phyloP scores from a whole-genome alignment of 257 asterid species.

The Solanum lycopersicoides region DNA sequence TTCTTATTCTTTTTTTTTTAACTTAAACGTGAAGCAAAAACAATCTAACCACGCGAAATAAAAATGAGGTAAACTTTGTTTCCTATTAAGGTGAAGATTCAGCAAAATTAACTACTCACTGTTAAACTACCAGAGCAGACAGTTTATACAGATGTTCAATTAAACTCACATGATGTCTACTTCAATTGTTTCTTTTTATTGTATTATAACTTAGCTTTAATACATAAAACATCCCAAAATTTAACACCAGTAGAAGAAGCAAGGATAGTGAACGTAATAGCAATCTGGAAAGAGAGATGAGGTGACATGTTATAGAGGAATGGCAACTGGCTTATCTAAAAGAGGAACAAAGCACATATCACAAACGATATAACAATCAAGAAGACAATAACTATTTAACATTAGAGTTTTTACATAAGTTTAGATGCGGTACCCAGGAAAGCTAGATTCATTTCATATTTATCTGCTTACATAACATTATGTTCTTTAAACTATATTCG shows the following conservation, averaged over 20 bases:
- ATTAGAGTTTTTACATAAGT: not conserved
- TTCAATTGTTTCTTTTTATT: not conserved
- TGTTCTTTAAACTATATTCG: not conserved
- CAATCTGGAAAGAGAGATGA: not conserved
- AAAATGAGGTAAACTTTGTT: not conserved
- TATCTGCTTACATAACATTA: not conserved
- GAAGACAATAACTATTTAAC: not conserved
- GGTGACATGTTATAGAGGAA: not conserved
- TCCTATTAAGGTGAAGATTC: not conserved
- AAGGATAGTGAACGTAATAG: not conserved
- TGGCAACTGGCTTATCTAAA: not conserved
- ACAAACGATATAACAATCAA: not conserved
- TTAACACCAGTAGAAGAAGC: not conserved
- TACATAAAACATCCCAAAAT: not conserved
- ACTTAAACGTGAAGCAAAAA: not conserved
- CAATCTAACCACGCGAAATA: not conserved
- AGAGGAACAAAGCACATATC: not conserved
- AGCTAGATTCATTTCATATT: not conserved
- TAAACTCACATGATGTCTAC: not conserved
- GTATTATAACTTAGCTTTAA: not conserved
- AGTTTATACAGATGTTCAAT: not conserved
- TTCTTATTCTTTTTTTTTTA: not conserved
- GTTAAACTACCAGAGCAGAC: not conserved
- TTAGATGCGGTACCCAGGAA: not conserved
- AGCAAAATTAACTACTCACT: not conserved